A percentile compares a stretch with the other conserved stretches of the same genome.
These are phyloP conservation scores for Blastobotrys muscicola DNA, from an alignment of 805 yeast species.

Conservation along the genomic window DNA sequence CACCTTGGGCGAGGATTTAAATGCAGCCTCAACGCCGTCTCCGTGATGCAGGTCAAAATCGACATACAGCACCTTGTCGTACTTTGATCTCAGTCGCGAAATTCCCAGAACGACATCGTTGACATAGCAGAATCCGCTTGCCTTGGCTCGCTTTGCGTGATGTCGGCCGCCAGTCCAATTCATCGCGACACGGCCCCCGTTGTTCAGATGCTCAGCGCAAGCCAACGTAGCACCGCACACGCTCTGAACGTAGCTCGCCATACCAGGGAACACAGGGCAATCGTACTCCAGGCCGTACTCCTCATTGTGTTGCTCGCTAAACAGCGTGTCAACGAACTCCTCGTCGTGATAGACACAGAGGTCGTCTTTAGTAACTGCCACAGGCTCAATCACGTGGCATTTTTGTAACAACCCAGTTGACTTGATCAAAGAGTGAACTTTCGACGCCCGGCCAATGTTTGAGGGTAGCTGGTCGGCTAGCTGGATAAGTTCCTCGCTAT, in stretches of 20 bases:
- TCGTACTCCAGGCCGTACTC: constrained; percentile 47
- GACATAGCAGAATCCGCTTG: constrained; percentile 65
- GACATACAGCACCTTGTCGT: constrained; percentile 43
- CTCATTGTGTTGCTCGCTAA: constrained; percentile 19
- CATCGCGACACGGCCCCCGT: constrained; percentile 32
- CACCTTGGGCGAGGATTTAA: constrained; percentile 44
- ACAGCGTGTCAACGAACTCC: constrained; percentile 34
- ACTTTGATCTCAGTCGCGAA: constrained; percentile 36
- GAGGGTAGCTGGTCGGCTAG: constrained; percentile 40
- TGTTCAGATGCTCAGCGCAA: constrained; percentile 33
- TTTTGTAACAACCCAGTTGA: constrained; percentile 32
- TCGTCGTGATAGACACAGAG: constrained; percentile 42
- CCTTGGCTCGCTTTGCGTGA: constrained; percentile 45
- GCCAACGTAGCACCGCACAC: constrained; percentile 51
- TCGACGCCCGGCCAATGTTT: constrained; percentile 40
- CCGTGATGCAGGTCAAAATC: constrained; percentile 77
- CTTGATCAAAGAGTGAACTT: constrained; percentile 34
- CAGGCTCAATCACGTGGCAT: constrained; percentile 24
- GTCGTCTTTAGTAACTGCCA: constrained; percentile 29
- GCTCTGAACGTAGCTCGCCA: constrained; percentile 40
- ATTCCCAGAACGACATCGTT: constrained; percentile 60
- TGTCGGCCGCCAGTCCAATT: constrained; percentile 81
- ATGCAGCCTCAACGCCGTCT: constrained; percentile 67
- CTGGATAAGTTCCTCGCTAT: constrained; percentile 12
- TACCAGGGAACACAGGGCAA: constrained; percentile 51